Conservation (phyloP, 2,329 filamentous ascomycete genomes). For the Dactylellina leptospora region DNA sequence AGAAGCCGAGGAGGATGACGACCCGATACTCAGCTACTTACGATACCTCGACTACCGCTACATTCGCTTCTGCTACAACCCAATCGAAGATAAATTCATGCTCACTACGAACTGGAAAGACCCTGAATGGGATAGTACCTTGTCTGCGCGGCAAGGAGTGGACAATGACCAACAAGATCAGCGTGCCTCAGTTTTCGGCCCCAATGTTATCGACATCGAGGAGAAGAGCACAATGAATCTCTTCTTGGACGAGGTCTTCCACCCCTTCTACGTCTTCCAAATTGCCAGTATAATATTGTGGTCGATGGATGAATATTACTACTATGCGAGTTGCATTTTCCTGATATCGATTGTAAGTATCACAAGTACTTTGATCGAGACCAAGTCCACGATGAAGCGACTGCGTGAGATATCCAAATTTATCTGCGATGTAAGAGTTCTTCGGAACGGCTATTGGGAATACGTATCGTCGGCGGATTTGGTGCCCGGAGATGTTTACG, state of each 20-base stretch:
- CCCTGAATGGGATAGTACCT: constrained; percentile 82
- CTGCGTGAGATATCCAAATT: constrained; percentile 91
- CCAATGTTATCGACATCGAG: constrained; percentile 90
- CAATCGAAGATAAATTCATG: constrained; percentile 85
- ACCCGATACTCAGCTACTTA: constrained; percentile 77
- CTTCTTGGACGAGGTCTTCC: constrained; percentile 90
- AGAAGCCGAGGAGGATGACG: constrained; percentile 75
- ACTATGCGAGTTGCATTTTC: constrained; percentile 95
- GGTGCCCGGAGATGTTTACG: constrained; percentile 94
- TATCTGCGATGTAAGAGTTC: constrained; percentile 91
- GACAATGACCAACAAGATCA: constrained; percentile 87
- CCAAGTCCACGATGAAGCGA: constrained; percentile 87
- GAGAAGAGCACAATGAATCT: constrained; percentile 85
- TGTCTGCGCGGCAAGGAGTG: constrained; percentile 77
- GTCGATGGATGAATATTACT: constrained; percentile 97
- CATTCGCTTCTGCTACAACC: constrained; percentile 90
- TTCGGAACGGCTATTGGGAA: constrained; percentile 94
- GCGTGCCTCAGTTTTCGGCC: constrained; percentile 85
- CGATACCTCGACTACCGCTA: constrained; percentile 90
- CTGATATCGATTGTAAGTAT: constrained; percentile 94
- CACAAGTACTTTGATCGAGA: constrained; percentile 86
- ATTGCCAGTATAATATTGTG: constrained; percentile 92
- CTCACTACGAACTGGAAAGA: constrained; percentile 93
- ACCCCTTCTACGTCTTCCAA: constrained; percentile 98
- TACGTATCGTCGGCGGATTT: constrained; percentile 85